These are phyloP conservation scores for Juglanconis sp. DNA, from an alignment of 2,329 filamentous ascomycete species.

Conservation along the genomic window DNA sequence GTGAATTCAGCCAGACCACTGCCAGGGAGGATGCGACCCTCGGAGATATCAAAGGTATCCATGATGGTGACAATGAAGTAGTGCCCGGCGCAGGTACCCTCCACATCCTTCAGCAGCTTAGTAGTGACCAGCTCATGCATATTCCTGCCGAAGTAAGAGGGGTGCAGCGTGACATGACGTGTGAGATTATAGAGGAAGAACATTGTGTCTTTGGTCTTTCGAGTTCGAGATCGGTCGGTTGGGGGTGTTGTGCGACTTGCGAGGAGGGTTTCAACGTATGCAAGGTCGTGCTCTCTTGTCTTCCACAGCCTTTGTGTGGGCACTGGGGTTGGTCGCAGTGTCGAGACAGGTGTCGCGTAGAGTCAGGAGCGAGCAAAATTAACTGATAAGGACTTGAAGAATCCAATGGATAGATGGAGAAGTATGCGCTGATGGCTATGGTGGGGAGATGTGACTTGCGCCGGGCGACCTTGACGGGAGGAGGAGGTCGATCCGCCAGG, in stretches of 20 bases:
- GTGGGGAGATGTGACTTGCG: constrained; percentile 1
- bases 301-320: no score
- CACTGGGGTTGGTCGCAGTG: no score
- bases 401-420: background rate
- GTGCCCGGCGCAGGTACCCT: constrained; percentile 90
- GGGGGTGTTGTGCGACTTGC: background rate
- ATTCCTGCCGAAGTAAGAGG: constrained; percentile 92
- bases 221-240: background rate
- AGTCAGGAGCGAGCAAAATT: background rate
- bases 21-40: constrained; percentile 86
- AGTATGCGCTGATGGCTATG: background rate
- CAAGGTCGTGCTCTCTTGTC: no score
- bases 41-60: constrained; percentile 92
- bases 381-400: background rate
- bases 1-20: constrained; percentile 93
- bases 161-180: constrained; percentile 90
- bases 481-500: background rate
- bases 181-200: constrained; percentile 98
- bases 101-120: constrained; percentile 87
- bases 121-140: constrained; percentile 89
- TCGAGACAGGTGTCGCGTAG: background rate
- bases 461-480: background rate
- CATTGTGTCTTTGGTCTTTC: constrained; percentile 54
- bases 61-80: constrained; percentile 99
- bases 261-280: no score